Evolutionary conservation across 768 basidiomycete genomes (phyloP), one percentile per base, ranked within the genome.

Genomic region (Termitomyces bulborhizus): DNA sequence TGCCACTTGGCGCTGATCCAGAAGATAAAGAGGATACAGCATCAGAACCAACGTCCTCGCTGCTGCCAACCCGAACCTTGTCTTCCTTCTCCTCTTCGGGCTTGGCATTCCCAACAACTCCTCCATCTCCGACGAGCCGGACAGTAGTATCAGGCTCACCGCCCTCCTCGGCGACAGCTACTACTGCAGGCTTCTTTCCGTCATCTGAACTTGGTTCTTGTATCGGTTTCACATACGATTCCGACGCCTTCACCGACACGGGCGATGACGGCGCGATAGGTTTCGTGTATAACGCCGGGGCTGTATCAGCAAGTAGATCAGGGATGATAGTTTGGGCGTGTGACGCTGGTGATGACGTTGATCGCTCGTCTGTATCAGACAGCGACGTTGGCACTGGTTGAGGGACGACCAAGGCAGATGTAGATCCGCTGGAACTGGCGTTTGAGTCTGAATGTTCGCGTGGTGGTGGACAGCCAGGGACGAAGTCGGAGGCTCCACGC

Each of bases 71-170:
- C 16, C 65, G 70, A 3, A 60, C 55, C 12, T 69, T 64, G 7
- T 66, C 44, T 8, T 64, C 59, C 18, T 68, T 65, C n/a, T 70
- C 69, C 42, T 66, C 66, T 39, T 68, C 67, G 2, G 60, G 59
- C 27, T 60, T 39, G 6, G 66, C 66, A 16, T 65, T 56, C 21
- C 81, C 82, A 31, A 70, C 64, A 24, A 71, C 67, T 16, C 81
- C 81, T 18, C 78, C 78, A 2, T 76, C 79, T 18, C 83, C 84
- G n/a, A 86, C 76, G 13, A 86, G 66, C 43, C 82, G 79, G 50
- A 86, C 75, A 12, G 81, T 83, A 11, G 74, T 69, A 45, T 75
- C 73, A 18, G 73, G 63, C 16, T 57, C 59, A 15, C 63, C 59
- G 8, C 56, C 60, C 12, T 52, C 51, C 18, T 32, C 34, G n/a